Evolutionary conservation across 129 eudicot species (phyloP), one percentile per base, ranked within the genome.

Genomic region (carrot (Daucus carota)): DNA sequence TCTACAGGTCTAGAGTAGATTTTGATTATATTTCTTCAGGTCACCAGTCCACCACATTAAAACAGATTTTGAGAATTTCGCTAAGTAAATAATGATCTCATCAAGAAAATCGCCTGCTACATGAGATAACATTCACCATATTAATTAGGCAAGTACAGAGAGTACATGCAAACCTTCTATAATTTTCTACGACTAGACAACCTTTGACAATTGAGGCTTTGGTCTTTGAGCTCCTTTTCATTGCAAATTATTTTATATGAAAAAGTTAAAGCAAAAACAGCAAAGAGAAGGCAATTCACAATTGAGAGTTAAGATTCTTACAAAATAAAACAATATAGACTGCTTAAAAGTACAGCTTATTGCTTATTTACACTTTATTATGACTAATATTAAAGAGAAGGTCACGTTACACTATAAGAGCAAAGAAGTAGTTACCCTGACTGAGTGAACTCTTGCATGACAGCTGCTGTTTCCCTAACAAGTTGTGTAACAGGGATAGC

Each of bases 381-480:
- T 26, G 11, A 54, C 29, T 54, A 10, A 54, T n/a, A n/a, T 22
- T 66, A 33, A 66, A 68, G 40, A 29, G 15, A 70, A 18, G 16
- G 29, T 24, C 20, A 14, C 74, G 8, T 54, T 52, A n/a, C 6
- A 50, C 24, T 50, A 50, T 48, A 50, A n/a, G 3, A n/a, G 65
- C 16, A 8, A 54, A 70, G 62, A 62, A n/a, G 26, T 43, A 81
- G 47, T 62, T 87, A 94, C 99, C 99, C 99, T n/a, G 99, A 94
- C 79, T 91, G 99, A 63, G 99, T 94, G 76, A 94, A 94, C 75
- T 94, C 99, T 79, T 94, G 97, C 99, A 94, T 94, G 78, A 94
- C 99, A 63, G 99, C 92, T 26, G 99, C 99, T 73, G 99, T 94
- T 88, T 94, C 99, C 89, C 99, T 87, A 48, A 94, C 97, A 83